Percentiles rank a stretch among this genome's conserved stretches.
Conservation (phyloP, 2,329 filamentous ascomycete genomes). For the Karstenula rhodostoma region DNA sequence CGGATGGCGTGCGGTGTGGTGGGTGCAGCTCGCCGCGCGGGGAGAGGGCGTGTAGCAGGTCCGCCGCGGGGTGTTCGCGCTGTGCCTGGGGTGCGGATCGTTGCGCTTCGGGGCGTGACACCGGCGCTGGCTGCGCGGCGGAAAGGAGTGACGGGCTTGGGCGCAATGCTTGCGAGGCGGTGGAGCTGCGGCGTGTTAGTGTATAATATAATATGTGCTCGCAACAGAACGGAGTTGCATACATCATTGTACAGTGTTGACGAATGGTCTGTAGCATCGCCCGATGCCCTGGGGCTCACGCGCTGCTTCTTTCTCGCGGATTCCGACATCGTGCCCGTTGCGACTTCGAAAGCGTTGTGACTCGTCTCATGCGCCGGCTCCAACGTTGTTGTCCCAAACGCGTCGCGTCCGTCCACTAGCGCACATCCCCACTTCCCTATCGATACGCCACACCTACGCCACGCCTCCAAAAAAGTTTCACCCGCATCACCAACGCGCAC, state of each 20-base stretch:
- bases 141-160: conserved; percentile 45
- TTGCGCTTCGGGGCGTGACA: conserved; percentile 40
- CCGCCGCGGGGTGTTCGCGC: conserved; percentile 46
- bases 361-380: conserved; percentile 15
- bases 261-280: conserved; percentile 14
- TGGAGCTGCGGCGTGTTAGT: conserved; percentile 33
- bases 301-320: conserved; percentile 48
- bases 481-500: conserved; percentile 22
- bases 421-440: conserved; percentile 25
- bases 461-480: conserved; percentile 24
- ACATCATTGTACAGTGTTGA: conserved; percentile 34
- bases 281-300: conserved; percentile 33
- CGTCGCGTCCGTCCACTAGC: conserved; percentile 15
- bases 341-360: background rate
- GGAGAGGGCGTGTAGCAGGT: conserved; percentile 42
- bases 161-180: conserved; percentile 36
- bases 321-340: conserved; percentile 41
- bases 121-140: conserved; percentile 46
- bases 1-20: conserved; percentile 65
- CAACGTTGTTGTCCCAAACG: conserved; percentile 22
- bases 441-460: conserved; percentile 34
- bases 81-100: conserved; percentile 45
- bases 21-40: conserved; percentile 52
- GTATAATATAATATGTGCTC: conserved; percentile 14
- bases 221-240: conserved; percentile 5